Evolutionary conservation across 1,139 yeast species (phyloP).

Genomic region (Casaregolazyma lundiana): DNA sequence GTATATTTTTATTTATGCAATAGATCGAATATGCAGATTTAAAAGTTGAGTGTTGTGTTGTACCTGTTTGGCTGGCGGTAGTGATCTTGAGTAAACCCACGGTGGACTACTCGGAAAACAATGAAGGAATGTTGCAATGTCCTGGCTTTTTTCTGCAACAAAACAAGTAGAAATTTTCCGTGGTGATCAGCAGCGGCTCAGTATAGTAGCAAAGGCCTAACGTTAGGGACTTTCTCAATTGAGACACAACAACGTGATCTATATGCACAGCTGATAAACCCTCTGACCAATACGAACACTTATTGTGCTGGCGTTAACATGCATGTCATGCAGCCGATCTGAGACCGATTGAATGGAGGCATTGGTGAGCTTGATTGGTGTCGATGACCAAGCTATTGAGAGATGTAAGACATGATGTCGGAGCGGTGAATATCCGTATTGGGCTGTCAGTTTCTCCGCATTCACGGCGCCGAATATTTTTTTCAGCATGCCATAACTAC

Average conservation of each 20-base stretch:
- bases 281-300: background rate
- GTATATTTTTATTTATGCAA: background rate
- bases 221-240: too few relatives aligned
- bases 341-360: too few relatives aligned
- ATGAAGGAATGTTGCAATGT: too few relatives aligned
- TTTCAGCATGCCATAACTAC: background rate
- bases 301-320: background rate
- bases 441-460: background rate
- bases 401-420: slow-evolving; percentile 5
- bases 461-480: background rate
- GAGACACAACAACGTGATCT: too few relatives aligned
- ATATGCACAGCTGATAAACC: background rate
- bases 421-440: slow-evolving; percentile 3
- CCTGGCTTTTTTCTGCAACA: too few relatives aligned
- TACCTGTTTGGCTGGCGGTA: too few relatives aligned
- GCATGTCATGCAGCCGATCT: background rate
- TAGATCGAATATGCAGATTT: background rate
- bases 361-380: background rate
- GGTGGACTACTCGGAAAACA: too few relatives aligned
- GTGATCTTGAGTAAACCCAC: too few relatives aligned
- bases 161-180: too few relatives aligned
- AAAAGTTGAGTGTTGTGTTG: too few relatives aligned
- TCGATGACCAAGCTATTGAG: slow-evolving; percentile 6
- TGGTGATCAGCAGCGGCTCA: slow-evolving; percentile 4
- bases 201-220: background rate